Conservation (phyloP, 768 basidiomycete species). For the Megacollybia marginata region DNA sequence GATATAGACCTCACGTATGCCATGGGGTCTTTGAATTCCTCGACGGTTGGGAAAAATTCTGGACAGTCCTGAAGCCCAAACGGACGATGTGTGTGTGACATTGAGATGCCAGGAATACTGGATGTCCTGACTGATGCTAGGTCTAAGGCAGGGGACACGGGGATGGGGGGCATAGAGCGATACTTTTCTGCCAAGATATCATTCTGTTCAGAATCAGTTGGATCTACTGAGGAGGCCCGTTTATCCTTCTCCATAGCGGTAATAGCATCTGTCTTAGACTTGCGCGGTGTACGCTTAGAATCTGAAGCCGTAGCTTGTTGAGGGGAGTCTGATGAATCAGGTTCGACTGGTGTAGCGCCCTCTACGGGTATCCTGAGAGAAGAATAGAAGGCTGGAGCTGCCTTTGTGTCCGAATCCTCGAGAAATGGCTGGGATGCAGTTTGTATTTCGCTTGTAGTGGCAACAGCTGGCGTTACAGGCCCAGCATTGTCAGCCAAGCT, state of each 20-base stretch:
- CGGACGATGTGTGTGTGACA: conserved; percentile 46
- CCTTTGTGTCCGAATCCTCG: conserved; percentile 44
- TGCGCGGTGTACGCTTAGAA: conserved; percentile 70
- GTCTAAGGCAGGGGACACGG: conserved; percentile 57
- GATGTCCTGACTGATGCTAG: conserved; percentile 65
- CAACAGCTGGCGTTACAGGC: conserved; percentile 40
- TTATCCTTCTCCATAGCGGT: conserved; percentile 69
- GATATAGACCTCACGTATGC: conserved; percentile 82
- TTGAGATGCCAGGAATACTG: conserved; percentile 36
- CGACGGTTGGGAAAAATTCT: conserved; percentile 78
- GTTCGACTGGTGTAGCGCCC: conserved; percentile 60
- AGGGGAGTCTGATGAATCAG: conserved; percentile 29
- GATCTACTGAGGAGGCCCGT: conserved; percentile 44
- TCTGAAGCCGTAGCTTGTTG: conserved; percentile 27
- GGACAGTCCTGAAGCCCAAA: conserved; percentile 90
- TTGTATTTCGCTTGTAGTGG: conserved; percentile 38
- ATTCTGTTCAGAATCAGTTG: conserved; percentile 43
- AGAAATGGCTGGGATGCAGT: conserved; percentile 36
- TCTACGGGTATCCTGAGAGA: conserved; percentile 75
- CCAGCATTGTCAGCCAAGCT: too few relatives aligned
- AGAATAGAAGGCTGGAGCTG: conserved; percentile 48
- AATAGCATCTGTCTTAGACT: conserved; percentile 85
- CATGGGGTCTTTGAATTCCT: conserved; percentile 94
- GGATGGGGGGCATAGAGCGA: conserved; percentile 49
- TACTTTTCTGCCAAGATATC: conserved; percentile 43